These are phyloP conservation scores for Diaporthe aspalathi DNA, from an alignment of 2,329 filamentous ascomycete genomes.

Conservation along the genomic window DNA sequence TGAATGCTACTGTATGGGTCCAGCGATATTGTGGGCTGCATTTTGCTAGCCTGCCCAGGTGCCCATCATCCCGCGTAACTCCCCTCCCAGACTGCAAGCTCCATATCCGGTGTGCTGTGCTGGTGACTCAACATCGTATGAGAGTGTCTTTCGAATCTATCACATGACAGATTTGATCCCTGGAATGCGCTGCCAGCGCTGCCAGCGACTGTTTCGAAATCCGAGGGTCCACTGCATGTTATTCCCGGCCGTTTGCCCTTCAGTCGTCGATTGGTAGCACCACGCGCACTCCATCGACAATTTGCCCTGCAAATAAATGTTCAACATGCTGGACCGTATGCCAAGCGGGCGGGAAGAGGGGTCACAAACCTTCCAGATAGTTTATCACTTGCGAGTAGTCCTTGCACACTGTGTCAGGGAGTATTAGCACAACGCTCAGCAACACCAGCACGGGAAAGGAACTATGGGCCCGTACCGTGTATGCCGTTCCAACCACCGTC, in stretches of 20 bases:
- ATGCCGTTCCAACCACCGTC: slow-evolving; percentile 44
- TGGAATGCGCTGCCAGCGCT: slow-evolving; percentile 16
- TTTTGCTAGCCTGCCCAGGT: slow-evolving; percentile 13
- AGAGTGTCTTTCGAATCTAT: slow-evolving; percentile 2
- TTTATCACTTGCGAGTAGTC: slow-evolving; percentile 42
- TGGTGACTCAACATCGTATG: slow-evolving; percentile 31
- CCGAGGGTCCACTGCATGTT: neutral
- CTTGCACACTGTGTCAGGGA: slow-evolving; percentile 41
- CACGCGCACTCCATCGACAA: slow-evolving; percentile 34
- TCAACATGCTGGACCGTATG: neutral
- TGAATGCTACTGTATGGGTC: slow-evolving; percentile 26
- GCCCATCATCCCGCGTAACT: slow-evolving; percentile 6
- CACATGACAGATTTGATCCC: slow-evolving; percentile 3
- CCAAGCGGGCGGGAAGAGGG: slow-evolving; percentile 28
- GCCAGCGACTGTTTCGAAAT: slow-evolving; percentile 12
- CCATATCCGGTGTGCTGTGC: slow-evolving; percentile 18
- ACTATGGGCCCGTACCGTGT: slow-evolving; percentile 40
- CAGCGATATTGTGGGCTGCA: slow-evolving; percentile 16
- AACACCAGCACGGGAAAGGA: neutral
- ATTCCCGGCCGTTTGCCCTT: neutral
- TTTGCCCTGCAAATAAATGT: slow-evolving; percentile 29
- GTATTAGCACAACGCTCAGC: neutral
- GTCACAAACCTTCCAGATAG: slow-evolving; percentile 42
- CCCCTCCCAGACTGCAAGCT: slow-evolving; percentile 1
- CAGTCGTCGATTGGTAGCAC: slow-evolving; percentile 38